A percentile compares a stretch with the other conserved stretches of the same genome.
Evolutionary conservation across 2,329 filamentous ascomycete species (phyloP).

Genomic region (Pseudonectria buxi): DNA sequence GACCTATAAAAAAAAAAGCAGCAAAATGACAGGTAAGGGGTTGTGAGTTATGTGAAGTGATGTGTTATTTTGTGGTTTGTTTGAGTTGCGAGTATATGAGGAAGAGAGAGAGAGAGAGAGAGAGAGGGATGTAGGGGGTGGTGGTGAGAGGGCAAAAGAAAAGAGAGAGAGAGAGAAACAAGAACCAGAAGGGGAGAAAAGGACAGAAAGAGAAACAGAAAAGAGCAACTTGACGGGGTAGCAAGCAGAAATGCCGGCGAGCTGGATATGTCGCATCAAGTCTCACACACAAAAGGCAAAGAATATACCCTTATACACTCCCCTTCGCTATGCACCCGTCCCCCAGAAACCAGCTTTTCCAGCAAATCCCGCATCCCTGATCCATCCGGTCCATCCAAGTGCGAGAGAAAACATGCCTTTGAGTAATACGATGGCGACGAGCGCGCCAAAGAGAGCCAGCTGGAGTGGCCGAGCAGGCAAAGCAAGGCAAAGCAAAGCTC

Average conservation of each 20-base stretch:
- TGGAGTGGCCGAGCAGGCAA: constrained; percentile 23
- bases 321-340: constrained; percentile 39
- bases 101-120: constrained; percentile 7
- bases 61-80: too few relatives aligned
- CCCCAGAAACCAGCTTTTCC: constrained; percentile 33
- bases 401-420: constrained; percentile 5
- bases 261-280: constrained; percentile 20
- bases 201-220: constrained; percentile 16
- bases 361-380: constrained; percentile 30
- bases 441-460: neutral
- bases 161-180: constrained; percentile 4
- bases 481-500: constrained; percentile 22
- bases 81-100: constrained; percentile 6
- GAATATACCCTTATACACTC: constrained; percentile 34
- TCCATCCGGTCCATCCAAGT: constrained; percentile 14
- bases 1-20: constrained; percentile 8
- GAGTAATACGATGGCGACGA: neutral
- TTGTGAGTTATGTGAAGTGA: constrained; percentile 5
- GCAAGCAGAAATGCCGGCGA: constrained; percentile 21
- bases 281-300: constrained; percentile 33
- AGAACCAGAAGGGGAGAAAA: constrained; percentile 10
- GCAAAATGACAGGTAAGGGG: constrained; percentile 9
- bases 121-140: constrained; percentile 2
- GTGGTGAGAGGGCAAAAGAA: constrained; percentile 6
- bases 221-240: constrained; percentile 17